Evolutionary conservation across 2,329 filamentous ascomycete genomes (phyloP), one percentile per base, ranked within the genome.

Genomic region (Fusarium redolens): DNA sequence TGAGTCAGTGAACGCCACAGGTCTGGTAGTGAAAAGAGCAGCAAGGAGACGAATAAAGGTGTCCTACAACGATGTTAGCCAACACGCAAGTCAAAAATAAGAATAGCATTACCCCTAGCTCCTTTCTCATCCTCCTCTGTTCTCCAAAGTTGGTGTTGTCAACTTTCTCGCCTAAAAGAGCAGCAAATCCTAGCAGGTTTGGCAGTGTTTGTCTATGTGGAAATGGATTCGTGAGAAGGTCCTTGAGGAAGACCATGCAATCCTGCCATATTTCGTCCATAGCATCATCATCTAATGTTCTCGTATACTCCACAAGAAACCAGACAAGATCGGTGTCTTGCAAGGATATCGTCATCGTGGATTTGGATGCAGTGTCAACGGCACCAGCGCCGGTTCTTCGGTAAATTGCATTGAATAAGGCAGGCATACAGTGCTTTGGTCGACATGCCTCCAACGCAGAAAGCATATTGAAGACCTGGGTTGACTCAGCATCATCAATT

Each of bases 181-280:
- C 93, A 1, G 94, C 93, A 78, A 98, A 98, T 76, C 97, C 93
- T 17, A 99, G 85, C 48, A 99, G 85, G 57, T 92, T 91, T 11
- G 96, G 93, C 43, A 99, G 83, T 12, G 95, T 96, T 79, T 98
- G 95, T 62, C 96, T 89, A 83, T 99, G 96, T 5, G 96, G 96
- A 78, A 99, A 94, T 2, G 96, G 97, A 78, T 99, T 99, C 30
- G 92, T 91, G 33, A 99, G 86, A 33, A 99, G 89, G 79, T 99
- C 97, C 71, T 91, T 92, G 68, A 98, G 82, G 81, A 99, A 99
- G 0, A 92, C 90, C 77, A 95, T 94, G 80, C 96, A 99, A 79
- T 99, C 96, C 44, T 91, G 88, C 96, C 96, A 99, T 54, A 99
- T 97, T 82, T 99, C 96, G 77, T 99, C 96, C 88, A 98, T 96